Evolutionary conservation across 805 yeast species (phyloP).

Genomic region (Zygotorulaspora florentina): DNA sequence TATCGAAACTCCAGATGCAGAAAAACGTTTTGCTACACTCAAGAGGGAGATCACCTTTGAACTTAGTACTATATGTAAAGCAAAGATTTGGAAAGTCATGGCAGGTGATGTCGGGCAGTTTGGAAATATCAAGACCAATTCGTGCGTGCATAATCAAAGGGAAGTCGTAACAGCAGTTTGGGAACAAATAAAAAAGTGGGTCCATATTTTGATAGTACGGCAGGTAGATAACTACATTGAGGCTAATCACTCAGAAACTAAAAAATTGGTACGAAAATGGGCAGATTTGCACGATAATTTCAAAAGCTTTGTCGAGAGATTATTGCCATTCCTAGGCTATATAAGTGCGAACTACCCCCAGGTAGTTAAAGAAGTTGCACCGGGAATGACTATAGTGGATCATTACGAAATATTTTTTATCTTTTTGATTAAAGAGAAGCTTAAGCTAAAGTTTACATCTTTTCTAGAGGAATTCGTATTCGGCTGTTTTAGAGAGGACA

Average conservation of each 20-base stretch:
- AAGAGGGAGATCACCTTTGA: not conserved
- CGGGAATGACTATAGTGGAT: conserved; percentile 1
- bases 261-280: conserved; percentile 5
- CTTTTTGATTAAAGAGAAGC: conserved; percentile 2
- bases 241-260: not conserved
- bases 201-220: not conserved
- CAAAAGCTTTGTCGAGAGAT: not conserved
- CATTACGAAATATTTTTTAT: conserved; percentile 7
- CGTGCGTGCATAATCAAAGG: not conserved
- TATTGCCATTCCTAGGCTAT: conserved; percentile 15
- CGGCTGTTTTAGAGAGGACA: conserved; percentile 1
- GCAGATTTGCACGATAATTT: not conserved
- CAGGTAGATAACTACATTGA: conserved; percentile 1
- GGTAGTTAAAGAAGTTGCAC: conserved; percentile 6
- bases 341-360: conserved; percentile 10
- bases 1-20: not conserved
- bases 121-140: not conserved
- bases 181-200: conserved; percentile 1
- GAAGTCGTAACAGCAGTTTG: conserved; percentile 1
- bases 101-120: not conserved
- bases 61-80: not conserved
- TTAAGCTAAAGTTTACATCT: not conserved
- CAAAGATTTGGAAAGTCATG: conserved; percentile 1
- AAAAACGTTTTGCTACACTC: not conserved
- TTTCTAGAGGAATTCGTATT: conserved; percentile 9